Base-by-base conservation (phyloP, 176 grass and related monocot species). In the Cenchrus fungigraminus region DNA sequence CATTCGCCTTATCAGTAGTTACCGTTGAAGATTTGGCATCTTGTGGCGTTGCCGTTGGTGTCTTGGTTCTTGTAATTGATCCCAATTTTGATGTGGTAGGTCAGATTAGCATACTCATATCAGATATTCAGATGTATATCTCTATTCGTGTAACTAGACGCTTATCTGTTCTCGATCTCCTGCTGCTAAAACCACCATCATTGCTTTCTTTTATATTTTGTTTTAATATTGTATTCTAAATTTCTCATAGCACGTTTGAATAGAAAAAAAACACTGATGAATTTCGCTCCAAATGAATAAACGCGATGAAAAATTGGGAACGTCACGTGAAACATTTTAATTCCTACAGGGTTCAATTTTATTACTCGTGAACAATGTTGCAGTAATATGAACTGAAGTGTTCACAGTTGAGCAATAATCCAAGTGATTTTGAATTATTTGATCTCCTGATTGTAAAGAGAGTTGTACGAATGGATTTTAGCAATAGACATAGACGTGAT, bases 31-130 rank as follows among this genome's bases (percentile, higher is more conserved):
- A 67, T 83, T 75, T 46, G 68, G 11, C 73, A 65, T 71, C 40
- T 57, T 28, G n/a, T 78, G 61, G 57, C 19, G 31, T 66, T 70
- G 14, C 55, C 13, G 14, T 51, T 70, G 29, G 55, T 19, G 20
- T 20, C 89, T 14, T 20, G 12, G 9, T 69, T 76, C 62, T 63
- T 87, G 85, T 87, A 84, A 80, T 84, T 87, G 76, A 55, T 87
- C 69, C 83, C 89, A 91, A 54, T 91, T 91, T 91, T 91, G 89
- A 80, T 46, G 80, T 76, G 54, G 89, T 74, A 67, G 80, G 32
- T 22, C 54, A 76, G 81, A 84, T 83, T 77, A 87, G 63, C 58
- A 74, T 50, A 65, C 53, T 68, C 40, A 86, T 67, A 83, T 75
- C 43, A 87, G 59, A 83, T 90, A 76, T 84, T 75, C 43, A 87